A percentile compares a stretch with the other conserved stretches of the same genome.
These are phyloP conservation scores for Pachysolen tannophilus DNA, from an alignment of 805 yeast genomes.

Conservation along the genomic window DNA sequence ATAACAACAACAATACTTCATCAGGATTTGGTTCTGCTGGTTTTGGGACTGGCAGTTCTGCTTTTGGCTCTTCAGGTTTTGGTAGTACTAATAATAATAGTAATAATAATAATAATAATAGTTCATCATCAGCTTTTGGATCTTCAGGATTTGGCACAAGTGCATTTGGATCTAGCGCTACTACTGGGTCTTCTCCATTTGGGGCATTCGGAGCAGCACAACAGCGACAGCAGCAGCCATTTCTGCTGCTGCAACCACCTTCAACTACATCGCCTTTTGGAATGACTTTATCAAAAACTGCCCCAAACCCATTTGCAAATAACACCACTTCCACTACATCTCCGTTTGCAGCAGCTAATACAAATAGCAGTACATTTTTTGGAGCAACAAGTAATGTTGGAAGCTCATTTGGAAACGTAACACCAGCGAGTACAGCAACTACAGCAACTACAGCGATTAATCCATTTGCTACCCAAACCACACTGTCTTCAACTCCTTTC, in stretches of 20 bases:
- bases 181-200: neutral
- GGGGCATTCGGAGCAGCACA: slow-evolving; percentile 11
- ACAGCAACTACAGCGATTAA: slow-evolving; percentile 4
- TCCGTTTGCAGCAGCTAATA: slow-evolving; percentile 3
- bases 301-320: slow-evolving; percentile 5
- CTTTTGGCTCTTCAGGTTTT: too few species aligned
- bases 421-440: slow-evolving; percentile 8
- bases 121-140: slow-evolving; percentile 11
- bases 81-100: too few species aligned
- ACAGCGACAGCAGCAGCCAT: too few species aligned
- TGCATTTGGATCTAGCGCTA: neutral
- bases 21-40: too few species aligned
- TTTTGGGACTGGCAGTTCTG: slow-evolving; percentile 6
- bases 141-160: slow-evolving; percentile 13
- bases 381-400: slow-evolving; percentile 13
- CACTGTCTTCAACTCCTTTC: slow-evolving; percentile 4
- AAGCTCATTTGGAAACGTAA: slow-evolving; percentile 5
- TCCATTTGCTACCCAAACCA: slow-evolving; percentile 2
- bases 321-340: neutral
- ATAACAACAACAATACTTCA: too few species aligned
- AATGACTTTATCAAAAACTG: slow-evolving; percentile 3
- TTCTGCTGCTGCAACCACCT: neutral
- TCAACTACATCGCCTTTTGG: slow-evolving; percentile 6
- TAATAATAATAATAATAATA: too few species aligned
- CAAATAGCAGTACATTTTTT: slow-evolving; percentile 12